Conservation (phyloP, 2,329 filamentous ascomycete genomes). For the Neopestalotiopsis sp. region DNA sequence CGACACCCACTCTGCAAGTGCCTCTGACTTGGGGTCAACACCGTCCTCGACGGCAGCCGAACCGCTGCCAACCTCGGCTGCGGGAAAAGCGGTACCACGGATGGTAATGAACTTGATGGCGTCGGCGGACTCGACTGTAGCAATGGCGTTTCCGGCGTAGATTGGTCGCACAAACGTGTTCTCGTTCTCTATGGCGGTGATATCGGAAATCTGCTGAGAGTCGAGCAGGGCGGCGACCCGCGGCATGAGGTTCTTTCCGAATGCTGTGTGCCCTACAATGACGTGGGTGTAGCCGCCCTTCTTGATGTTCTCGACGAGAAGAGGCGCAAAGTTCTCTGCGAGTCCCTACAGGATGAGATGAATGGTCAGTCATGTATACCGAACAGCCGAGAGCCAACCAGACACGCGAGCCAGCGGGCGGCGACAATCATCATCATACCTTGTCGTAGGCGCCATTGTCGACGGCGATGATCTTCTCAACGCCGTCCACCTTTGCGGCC, state of each 20-base stretch:
- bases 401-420: neutral
- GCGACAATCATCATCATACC: conserved; percentile 49
- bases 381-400: conserved; percentile 15
- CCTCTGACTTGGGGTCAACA: conserved; percentile 78
- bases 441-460: conserved; percentile 93
- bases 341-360: conserved; percentile 64
- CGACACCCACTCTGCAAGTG: conserved; percentile 84
- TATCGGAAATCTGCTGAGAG: conserved; percentile 91
- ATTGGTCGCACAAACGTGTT: conserved; percentile 96
- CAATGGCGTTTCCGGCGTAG: conserved; percentile 96
- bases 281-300: conserved; percentile 94
- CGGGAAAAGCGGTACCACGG: conserved; percentile 88
- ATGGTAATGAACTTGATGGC: conserved; percentile 88
- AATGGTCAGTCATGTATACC: neutral
- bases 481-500: conserved; percentile 84
- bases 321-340: conserved; percentile 90
- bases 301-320: conserved; percentile 95
- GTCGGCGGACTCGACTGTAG: conserved; percentile 91
- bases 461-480: conserved; percentile 90
- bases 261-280: conserved; percentile 88
- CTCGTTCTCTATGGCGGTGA: conserved; percentile 84
- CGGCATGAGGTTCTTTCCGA: conserved; percentile 94
- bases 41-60: conserved; percentile 81
- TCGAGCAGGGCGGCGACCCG: conserved; percentile 91
- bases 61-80: conserved; percentile 72